A percentile compares a stretch with the other conserved stretches of the same genome.
Conservation (phyloP, 2,329 filamentous ascomycete genomes). For the Pyrenophora teres region DNA sequence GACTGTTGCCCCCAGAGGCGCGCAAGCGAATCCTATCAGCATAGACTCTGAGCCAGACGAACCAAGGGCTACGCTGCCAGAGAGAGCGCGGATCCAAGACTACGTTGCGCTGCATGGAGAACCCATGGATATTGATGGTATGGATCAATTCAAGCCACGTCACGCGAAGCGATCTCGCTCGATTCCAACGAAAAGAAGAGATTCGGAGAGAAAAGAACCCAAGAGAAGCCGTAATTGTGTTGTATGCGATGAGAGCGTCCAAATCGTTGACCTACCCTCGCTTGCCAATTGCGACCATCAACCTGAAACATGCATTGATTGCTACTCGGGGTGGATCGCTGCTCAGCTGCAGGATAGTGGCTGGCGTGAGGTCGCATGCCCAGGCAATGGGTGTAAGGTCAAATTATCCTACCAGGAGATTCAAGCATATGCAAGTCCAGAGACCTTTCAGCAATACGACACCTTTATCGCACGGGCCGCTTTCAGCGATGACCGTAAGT, state of each 20-base stretch:
- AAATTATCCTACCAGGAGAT: constrained; percentile 55
- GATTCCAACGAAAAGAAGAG: too few relatives aligned
- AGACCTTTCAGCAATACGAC: constrained; percentile 43
- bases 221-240: constrained; percentile 21
- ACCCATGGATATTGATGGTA: constrained; percentile 4
- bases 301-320: constrained; percentile 43
- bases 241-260: constrained; percentile 26
- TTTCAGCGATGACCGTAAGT: constrained; percentile 47
- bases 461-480: constrained; percentile 51
- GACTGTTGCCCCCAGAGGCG: constrained; percentile 3
- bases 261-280: constrained; percentile 25
- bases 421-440: constrained; percentile 24
- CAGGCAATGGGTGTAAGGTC: constrained; percentile 53
- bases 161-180: background rate
- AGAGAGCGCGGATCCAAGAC: background rate
- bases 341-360: constrained; percentile 45
- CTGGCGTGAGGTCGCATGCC: constrained; percentile 58
- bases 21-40: constrained; percentile 12
- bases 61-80: background rate
- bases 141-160: background rate
- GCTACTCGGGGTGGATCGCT: constrained; percentile 47
- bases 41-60: constrained; percentile 10
- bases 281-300: constrained; percentile 41
- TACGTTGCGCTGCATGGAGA: constrained; percentile 1
- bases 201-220: background rate